Base-by-base conservation (phyloP, 495 filamentous ascomycete species). In the Clohesyomyces aquaticus region DNA sequence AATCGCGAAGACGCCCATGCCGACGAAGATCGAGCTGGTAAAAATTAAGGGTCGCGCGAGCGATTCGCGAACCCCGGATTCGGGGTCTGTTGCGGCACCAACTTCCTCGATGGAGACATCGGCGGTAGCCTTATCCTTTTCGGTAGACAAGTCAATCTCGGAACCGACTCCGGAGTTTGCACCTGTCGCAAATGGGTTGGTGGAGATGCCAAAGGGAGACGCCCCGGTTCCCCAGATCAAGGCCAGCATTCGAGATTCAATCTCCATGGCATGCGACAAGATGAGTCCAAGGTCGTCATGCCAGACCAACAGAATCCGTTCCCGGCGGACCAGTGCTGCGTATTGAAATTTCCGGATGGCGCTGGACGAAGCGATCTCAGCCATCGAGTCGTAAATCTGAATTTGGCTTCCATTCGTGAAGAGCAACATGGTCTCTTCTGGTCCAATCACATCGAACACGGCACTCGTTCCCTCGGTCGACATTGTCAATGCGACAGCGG, bases 11-110 rank as follows among this genome's bases (percentile, higher is more conserved):
- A 59, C 43, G 16, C 23, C 65, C 12, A 68, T 26, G 16, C 65
- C 60, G 43, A 68, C 61, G 56, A 63, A 68, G 25, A 64, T 38
- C 2, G 65, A 54, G 52, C 46, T 49, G 16, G 53, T 63, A 27
- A 68, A 47, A n/a, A 64, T 28, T 18, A 68, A 41, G 1, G 65
- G 65, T 18, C 65, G 60, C 12, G 52, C 42, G 14, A 63, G 53
- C 16, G 65, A 63, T 38, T 68, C 65, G 23, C 46, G 49, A 28
- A n/a, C 41, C 3, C 41, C 59, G 25, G 43, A 23, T 23, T 56
- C 60, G 12, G 26, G n/a, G 43, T 59, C 55, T 18, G 19, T 29
- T n/a, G 32, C 23, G 6, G 48, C 6, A 14, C 22, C 19, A 11
- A 56, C 55, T 51, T 67, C 64, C 32, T 63, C 64, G 28, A 29